Conservation (phyloP, 176 grass and related monocot species). For the Ensete glaucum region DNA sequence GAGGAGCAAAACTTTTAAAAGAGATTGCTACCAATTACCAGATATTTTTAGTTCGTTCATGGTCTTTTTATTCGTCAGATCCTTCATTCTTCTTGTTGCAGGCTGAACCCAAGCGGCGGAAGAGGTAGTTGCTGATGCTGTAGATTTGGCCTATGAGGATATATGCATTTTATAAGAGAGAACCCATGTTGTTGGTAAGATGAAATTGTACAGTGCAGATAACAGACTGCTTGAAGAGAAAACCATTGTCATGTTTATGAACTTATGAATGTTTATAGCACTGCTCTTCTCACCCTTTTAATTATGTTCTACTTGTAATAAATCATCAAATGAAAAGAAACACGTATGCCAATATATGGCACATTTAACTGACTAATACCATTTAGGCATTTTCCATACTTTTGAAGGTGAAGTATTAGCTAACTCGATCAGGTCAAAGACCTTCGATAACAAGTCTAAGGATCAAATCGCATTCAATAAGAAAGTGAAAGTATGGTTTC, state of each 20-base stretch:
- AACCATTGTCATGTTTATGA: slow-evolving; percentile 5
- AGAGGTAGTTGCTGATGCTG: slow-evolving; percentile 37
- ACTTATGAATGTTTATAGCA: slow-evolving; percentile 16
- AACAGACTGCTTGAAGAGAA: slow-evolving; percentile 27
- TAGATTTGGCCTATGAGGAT: slow-evolving; percentile 20
- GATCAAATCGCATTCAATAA: too few relatives aligned
- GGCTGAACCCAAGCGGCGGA: slow-evolving; percentile 62
- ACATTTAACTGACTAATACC: too few relatives aligned
- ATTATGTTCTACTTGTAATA: not conserved
- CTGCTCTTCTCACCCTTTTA: not conserved
- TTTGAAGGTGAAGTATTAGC: too few relatives aligned
- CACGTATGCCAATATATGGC: too few relatives aligned
- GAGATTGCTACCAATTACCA: not conserved
- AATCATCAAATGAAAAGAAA: not conserved
- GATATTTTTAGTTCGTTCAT: not conserved
- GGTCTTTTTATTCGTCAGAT: not conserved
- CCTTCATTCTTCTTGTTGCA: slow-evolving; percentile 14
- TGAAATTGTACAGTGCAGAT: slow-evolving; percentile 43
- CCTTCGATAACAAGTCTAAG: too few relatives aligned
- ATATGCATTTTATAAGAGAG: slow-evolving; percentile 23
- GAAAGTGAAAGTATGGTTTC: too few relatives aligned
- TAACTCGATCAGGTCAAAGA: too few relatives aligned
- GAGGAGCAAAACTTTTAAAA: not conserved
- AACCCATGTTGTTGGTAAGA: slow-evolving; percentile 27
- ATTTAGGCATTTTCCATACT: too few relatives aligned